phyloP scores from a whole-genome alignment of 1,139 yeast genomes.

The Magnusiomyces suaveolens region DNA sequence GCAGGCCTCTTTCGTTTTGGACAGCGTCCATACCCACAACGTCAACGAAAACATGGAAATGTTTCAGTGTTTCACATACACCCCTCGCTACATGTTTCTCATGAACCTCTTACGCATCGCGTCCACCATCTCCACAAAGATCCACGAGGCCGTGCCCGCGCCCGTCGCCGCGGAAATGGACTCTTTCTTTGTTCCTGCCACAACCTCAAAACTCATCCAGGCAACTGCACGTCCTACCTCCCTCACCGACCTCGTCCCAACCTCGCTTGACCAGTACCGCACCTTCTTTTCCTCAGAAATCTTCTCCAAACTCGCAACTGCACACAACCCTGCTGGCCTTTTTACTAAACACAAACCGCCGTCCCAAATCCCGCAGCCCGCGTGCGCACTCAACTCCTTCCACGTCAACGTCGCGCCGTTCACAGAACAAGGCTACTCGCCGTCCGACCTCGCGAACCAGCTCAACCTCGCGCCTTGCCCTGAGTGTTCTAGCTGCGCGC shows the following conservation, averaged over 20 bases:
- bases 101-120: background rate
- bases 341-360: too few species aligned
- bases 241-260: background rate
- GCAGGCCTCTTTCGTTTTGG: background rate
- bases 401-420: too few species aligned
- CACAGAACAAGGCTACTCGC: too few species aligned
- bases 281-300: background rate
- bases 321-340: too few species aligned
- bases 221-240: too few species aligned
- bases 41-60: background rate
- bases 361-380: too few species aligned
- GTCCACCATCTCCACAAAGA: background rate
- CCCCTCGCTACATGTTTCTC: conserved; percentile 1
- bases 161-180: background rate
- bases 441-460: too few species aligned
- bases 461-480: too few species aligned
- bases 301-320: background rate
- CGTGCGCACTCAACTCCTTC: too few species aligned
- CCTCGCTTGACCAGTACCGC: background rate
- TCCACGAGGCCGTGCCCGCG: background rate
- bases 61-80: background rate
- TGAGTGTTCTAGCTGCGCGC: background rate
- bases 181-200: background rate
- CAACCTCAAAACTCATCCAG: background rate
- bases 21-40: background rate